A percentile compares a stretch with the other conserved stretches of the same genome.
phyloP scores from a whole-genome alignment of 139 green algal species.

The Chloropicon primus region DNA sequence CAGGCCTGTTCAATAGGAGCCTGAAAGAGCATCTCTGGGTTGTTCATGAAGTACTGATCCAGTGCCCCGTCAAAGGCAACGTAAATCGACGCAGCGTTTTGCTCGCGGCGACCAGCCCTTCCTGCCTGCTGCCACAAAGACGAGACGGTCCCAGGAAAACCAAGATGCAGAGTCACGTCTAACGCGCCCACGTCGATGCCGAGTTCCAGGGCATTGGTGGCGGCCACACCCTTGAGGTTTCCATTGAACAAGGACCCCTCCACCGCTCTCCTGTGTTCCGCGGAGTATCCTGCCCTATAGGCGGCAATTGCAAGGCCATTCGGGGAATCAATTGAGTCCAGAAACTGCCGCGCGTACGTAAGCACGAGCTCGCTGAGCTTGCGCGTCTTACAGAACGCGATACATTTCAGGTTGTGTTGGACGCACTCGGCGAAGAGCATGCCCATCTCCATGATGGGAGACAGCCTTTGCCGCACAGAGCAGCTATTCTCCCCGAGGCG shows the following conservation, averaged over 20 bases:
- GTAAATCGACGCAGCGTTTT: conserved; percentile 58
- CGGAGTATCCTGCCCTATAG: conserved; percentile 19
- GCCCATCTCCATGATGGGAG: conserved; percentile 77
- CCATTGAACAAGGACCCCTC: conserved; percentile 39
- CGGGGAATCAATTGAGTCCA: conserved; percentile 16
- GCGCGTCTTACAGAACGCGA: conserved; percentile 90
- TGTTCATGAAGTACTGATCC: conserved; percentile 89
- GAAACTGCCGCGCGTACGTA: conserved; percentile 62
- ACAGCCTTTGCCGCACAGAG: not conserved
- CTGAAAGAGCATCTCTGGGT: conserved; percentile 61
- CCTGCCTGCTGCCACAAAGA: conserved; percentile 84
- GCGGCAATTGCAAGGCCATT: not conserved
- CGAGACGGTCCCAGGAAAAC: conserved; percentile 61
- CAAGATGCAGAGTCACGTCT: conserved; percentile 85
- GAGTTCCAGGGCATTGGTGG: conserved; percentile 92
- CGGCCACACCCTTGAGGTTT: conserved; percentile 51
- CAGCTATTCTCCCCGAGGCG: not conserved
- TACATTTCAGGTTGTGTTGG: conserved; percentile 72
- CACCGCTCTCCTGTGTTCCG: conserved; percentile 18
- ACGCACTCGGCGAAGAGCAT: conserved; percentile 65
- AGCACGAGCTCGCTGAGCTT: conserved; percentile 93
- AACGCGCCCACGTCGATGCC: conserved; percentile 87
- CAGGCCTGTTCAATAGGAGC: conserved; percentile 1
- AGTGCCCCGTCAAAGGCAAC: conserved; percentile 79
- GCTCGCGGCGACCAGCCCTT: conserved; percentile 65